A percentile compares a stretch with the other conserved stretches of the same genome.
phyloP scores from a whole-genome alignment of 164 flowering plant species.

The Piper betle region DNA sequence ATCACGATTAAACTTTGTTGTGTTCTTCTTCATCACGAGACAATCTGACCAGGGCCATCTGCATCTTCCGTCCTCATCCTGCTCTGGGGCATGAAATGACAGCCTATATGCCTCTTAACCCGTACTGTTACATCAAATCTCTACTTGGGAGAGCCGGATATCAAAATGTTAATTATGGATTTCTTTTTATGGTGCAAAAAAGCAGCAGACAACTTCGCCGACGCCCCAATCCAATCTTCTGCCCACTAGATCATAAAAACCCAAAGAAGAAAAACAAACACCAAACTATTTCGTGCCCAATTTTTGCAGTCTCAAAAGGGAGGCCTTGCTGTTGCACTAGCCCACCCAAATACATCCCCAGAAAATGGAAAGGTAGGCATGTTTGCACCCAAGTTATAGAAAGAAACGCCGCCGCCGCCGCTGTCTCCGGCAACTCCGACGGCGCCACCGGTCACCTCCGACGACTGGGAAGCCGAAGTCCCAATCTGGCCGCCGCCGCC shows the following conservation, averaged over 20 bases:
- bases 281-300: no score
- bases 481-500: background rate
- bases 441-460: constrained; percentile 21
- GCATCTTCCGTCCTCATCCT: background rate
- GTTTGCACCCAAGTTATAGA: constrained; percentile 22
- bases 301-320: constrained; percentile 16
- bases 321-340: constrained; percentile 29
- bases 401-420: constrained; percentile 14
- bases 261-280: background rate
- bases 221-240: background rate
- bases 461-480: constrained; percentile 30
- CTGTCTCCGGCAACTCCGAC: constrained; percentile 12
- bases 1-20: no score
- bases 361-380: constrained; percentile 24
- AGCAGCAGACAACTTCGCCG: no score
- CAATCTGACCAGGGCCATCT: background rate
- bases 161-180: no score
- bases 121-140: background rate
- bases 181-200: no score
- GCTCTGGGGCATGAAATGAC: background rate
- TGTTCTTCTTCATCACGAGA: background rate
- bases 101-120: background rate
- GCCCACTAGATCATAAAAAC: no score
- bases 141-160: background rate
- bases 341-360: constrained; percentile 31